Percentiles rank a stretch among this genome's conserved stretches.
phyloP scores from a whole-genome alignment of 2,329 filamentous ascomycete species.

The Cryphonectria naterciae region DNA sequence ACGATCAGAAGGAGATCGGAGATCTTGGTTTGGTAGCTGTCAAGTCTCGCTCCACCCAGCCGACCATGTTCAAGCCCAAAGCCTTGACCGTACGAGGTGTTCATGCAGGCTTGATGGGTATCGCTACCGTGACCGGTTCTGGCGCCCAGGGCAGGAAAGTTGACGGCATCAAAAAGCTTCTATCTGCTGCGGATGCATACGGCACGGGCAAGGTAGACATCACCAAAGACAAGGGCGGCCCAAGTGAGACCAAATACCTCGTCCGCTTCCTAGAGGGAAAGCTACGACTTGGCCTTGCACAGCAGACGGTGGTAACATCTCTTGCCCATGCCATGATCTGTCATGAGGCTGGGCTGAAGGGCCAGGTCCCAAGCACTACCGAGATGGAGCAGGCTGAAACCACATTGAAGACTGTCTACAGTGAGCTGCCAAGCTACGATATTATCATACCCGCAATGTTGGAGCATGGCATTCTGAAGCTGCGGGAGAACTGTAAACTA shows the following conservation, averaged over 20 bases:
- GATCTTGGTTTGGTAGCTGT: constrained; percentile 93
- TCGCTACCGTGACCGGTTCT: constrained; percentile 84
- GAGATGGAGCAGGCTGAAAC: constrained; percentile 84
- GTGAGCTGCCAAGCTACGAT: constrained; percentile 93
- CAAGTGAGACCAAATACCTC: constrained; percentile 93
- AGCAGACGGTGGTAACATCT: constrained; percentile 88
- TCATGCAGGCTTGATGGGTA: constrained; percentile 83
- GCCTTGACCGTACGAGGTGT: constrained; percentile 84
- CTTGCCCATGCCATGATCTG: constrained; percentile 86
- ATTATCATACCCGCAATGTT: constrained; percentile 90
- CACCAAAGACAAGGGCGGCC: constrained; percentile 86
- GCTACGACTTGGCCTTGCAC: constrained; percentile 85
- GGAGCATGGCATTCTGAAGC: constrained; percentile 79
- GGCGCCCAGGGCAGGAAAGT: constrained; percentile 91
- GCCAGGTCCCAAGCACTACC: constrained; percentile 71
- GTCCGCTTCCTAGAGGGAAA: constrained; percentile 95
- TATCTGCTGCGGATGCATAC: constrained; percentile 85
- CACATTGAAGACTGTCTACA: constrained; percentile 89
- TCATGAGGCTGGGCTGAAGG: constrained; percentile 76
- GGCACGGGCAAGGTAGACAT: constrained; percentile 83
- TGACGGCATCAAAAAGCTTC: constrained; percentile 90
- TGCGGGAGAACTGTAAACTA: constrained; percentile 85
- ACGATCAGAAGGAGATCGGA: constrained; percentile 94
- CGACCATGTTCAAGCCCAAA: constrained; percentile 98
- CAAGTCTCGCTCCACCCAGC: constrained; percentile 92